Conservation (phyloP, 139 green algal genomes). For the Eudorina sp. region DNA sequence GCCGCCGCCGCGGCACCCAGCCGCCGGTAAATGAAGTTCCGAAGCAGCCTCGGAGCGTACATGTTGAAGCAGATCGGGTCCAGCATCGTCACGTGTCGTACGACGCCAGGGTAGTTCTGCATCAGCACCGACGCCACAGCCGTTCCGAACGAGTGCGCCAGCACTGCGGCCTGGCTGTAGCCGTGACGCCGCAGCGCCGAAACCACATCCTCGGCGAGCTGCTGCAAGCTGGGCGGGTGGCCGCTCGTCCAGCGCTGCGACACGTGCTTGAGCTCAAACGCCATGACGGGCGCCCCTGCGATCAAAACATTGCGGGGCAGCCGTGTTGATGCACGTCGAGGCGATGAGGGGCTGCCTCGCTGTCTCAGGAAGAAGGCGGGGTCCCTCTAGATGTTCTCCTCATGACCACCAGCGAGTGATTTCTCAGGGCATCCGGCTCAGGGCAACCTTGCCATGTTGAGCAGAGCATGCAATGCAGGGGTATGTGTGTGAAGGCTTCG, state of each 20-base stretch:
- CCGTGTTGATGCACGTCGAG: no score
- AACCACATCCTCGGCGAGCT: slow-evolving; percentile 35
- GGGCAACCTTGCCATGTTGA: no score
- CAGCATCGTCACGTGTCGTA: slow-evolving; percentile 31
- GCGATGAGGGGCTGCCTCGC: no score
- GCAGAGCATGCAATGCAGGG: no score
- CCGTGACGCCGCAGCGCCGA: slow-evolving; percentile 6
- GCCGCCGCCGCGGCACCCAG: not conserved
- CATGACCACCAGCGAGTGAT: no score
- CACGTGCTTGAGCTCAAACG: slow-evolving; percentile 68
- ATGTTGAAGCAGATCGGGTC: slow-evolving; percentile 58
- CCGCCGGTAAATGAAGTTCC: slow-evolving; percentile 54
- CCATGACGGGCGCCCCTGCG: slow-evolving; percentile 58
- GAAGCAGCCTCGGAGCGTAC: slow-evolving; percentile 39
- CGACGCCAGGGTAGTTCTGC: not conserved
- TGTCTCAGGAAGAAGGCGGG: no score
- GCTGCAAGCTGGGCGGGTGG: slow-evolving; percentile 40
- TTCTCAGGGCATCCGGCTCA: no score
- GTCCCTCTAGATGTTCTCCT: no score
- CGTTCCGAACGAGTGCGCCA: slow-evolving; percentile 52
- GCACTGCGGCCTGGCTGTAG: not conserved
- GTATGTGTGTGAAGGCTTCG: no score
- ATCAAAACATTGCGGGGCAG: no score
- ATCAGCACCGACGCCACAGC: slow-evolving; percentile 48
- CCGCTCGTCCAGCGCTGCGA: slow-evolving; percentile 57